phyloP scores from a whole-genome alignment of 768 basidiomycete species.

The Boletus subcaerulescens region DNA sequence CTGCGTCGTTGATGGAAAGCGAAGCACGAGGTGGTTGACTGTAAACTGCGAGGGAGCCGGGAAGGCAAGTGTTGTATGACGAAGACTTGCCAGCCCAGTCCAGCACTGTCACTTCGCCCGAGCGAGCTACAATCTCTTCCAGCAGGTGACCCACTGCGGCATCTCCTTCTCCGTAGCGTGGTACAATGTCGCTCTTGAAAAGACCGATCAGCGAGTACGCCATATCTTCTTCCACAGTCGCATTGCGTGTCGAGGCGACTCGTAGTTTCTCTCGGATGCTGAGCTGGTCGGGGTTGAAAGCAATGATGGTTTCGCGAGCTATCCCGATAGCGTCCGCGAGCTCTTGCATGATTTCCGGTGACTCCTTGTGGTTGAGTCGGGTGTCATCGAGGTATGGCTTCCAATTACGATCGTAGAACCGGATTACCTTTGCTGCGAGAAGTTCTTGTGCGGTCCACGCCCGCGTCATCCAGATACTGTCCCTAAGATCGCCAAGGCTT shows the following conservation, averaged over 20 bases:
- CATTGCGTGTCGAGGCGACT: slow-evolving; percentile 5
- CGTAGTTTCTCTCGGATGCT: slow-evolving; percentile 4
- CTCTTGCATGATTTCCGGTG: slow-evolving; percentile 5
- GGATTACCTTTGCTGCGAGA: slow-evolving; percentile 7
- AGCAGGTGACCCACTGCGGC: slow-evolving; percentile 9
- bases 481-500: background rate
- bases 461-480: slow-evolving; percentile 11
- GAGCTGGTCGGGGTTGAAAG: slow-evolving; percentile 5
- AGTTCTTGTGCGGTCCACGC: slow-evolving; percentile 15
- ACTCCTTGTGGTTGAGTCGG: slow-evolving; percentile 7
- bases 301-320: background rate
- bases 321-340: slow-evolving; percentile 4
- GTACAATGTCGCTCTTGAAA: background rate
- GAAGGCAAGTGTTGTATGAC: slow-evolving; percentile 13
- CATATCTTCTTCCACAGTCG: background rate
- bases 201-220: background rate
- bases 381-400: slow-evolving; percentile 5
- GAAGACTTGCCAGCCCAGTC: slow-evolving; percentile 8
- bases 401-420: slow-evolving; percentile 10
- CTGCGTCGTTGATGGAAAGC: background rate
- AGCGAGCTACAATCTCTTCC: slow-evolving; percentile 8
- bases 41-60: slow-evolving; percentile 1
- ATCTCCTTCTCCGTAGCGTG: slow-evolving; percentile 4
- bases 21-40: background rate
- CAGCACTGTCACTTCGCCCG: slow-evolving; percentile 5